A percentile compares a stretch with the other conserved stretches of the same genome.
Evolutionary conservation across 352 stramenopile genomes (phyloP).

Genomic region (Achlya hypogyna): DNA sequence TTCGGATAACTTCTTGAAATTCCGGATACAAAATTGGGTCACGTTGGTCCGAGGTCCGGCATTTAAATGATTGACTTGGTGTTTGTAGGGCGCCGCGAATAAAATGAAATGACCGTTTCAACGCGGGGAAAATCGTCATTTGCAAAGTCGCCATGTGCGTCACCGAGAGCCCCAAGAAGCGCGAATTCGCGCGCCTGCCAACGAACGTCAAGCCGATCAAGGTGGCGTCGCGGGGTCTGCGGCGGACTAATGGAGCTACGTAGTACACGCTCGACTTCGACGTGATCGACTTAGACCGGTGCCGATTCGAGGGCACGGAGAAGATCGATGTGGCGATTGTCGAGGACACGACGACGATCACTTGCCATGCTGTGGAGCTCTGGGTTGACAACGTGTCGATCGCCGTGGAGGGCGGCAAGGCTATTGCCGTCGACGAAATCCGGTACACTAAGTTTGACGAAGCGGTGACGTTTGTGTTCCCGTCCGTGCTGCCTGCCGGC

Average conservation of each 20-base stretch:
- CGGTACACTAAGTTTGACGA: conserved; percentile 46
- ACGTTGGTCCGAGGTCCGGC: background rate
- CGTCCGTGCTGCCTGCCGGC: conserved; percentile 32
- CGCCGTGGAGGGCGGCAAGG: conserved; percentile 28
- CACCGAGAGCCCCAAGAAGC: background rate
- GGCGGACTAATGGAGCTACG: background rate
- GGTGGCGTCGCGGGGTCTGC: conserved; percentile 7
- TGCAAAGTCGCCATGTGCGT: background rate
- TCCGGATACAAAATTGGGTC: conserved; percentile 2
- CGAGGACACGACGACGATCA: conserved; percentile 69
- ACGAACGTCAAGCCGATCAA: conserved; percentile 45
- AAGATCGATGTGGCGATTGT: conserved; percentile 48
- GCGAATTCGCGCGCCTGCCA: conserved; percentile 58
- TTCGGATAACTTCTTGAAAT: conserved; percentile 8
- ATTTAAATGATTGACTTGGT: background rate
- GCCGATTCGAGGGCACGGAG: conserved; percentile 59
- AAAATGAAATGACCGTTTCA: background rate
- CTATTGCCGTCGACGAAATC: conserved; percentile 42
- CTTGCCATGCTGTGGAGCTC: conserved; percentile 92
- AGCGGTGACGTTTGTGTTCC: conserved; percentile 43
- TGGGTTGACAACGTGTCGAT: conserved; percentile 64
- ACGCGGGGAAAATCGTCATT: no score
- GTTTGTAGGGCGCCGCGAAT: background rate
- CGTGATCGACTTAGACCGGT: conserved; percentile 56
- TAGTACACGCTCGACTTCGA: conserved; percentile 75